phyloP scores from a whole-genome alignment of 176 grass and related monocot species.

The Aegilops umbellulata region DNA sequence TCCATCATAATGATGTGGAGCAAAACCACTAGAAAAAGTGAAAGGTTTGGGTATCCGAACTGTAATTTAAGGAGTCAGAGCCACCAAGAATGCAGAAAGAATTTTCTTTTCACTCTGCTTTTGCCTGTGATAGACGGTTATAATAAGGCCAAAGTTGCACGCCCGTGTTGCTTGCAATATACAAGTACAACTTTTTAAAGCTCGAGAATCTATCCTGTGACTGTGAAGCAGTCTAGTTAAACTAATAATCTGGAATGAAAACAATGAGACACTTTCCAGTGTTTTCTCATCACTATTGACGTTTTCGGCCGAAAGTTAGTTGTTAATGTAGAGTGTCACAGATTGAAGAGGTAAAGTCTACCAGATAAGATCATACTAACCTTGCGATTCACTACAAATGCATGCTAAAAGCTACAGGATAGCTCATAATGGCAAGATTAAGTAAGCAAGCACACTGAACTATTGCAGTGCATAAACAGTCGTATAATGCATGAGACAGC shows the following conservation, averaged over 20 bases:
- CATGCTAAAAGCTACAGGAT: slow-evolving; percentile 9
- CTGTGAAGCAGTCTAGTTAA: slow-evolving; percentile 35
- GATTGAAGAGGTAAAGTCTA: slow-evolving; percentile 29
- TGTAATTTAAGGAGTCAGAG: slow-evolving; percentile 33
- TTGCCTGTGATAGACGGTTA: slow-evolving; percentile 37
- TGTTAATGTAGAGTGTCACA: slow-evolving; percentile 14
- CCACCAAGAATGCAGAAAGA: slow-evolving; percentile 34
- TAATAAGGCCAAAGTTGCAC: slow-evolving; percentile 46
- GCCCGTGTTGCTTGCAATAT: slow-evolving; percentile 38
- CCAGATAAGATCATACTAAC: slow-evolving; percentile 12
- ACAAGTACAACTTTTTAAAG: slow-evolving; percentile 37
- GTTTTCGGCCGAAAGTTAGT: slow-evolving; percentile 41
- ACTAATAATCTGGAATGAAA: slow-evolving; percentile 35
- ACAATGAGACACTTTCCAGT: slow-evolving; percentile 28
- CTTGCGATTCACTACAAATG: slow-evolving; percentile 28
- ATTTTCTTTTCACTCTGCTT: slow-evolving; percentile 36
- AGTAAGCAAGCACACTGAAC: slow-evolving; percentile 3
- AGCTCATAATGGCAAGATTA: neutral
- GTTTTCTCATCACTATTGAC: slow-evolving; percentile 19
- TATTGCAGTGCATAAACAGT: neutral
- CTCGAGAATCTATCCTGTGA: slow-evolving; percentile 44
- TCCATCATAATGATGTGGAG: slow-evolving; percentile 36
- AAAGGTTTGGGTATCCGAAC: slow-evolving; percentile 21
- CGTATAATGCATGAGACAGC: slow-evolving; percentile 8
- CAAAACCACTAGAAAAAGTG: slow-evolving; percentile 42